Evolutionary conservation across 768 basidiomycete species (phyloP).

Genomic region (Termitomyces sp.): DNA sequence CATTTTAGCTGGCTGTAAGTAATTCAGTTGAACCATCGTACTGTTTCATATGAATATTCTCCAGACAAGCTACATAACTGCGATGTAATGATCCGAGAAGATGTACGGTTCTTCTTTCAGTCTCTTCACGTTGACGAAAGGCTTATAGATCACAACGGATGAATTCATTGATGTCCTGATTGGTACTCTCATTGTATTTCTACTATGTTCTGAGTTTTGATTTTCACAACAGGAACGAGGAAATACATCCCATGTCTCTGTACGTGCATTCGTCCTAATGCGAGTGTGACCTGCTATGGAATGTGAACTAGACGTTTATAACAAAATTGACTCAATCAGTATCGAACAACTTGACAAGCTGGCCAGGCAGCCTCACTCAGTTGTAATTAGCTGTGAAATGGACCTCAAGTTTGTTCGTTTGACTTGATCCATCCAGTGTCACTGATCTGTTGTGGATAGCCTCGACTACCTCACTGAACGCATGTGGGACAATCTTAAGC

Average conservation of each 20-base stretch:
- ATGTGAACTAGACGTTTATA: slow-evolving; percentile 70
- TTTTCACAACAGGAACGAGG: slow-evolving; percentile 57
- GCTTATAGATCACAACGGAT: slow-evolving; percentile 78
- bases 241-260: slow-evolving; percentile 95
- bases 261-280: slow-evolving; percentile 26
- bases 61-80: slow-evolving; percentile 88
- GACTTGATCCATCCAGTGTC: neutral
- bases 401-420: slow-evolving; percentile 65
- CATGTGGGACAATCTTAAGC: slow-evolving; percentile 74
- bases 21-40: neutral
- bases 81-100: slow-evolving; percentile 98
- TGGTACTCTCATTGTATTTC: slow-evolving; percentile 35
- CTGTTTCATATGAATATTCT: neutral
- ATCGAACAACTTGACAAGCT: slow-evolving; percentile 79
- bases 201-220: slow-evolving; percentile 1
- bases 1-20: slow-evolving; percentile 82
- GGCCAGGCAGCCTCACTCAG: slow-evolving; percentile 72
- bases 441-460: slow-evolving; percentile 28
- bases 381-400: slow-evolving; percentile 98
- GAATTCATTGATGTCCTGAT: slow-evolving; percentile 99
- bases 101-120: slow-evolving; percentile 42
- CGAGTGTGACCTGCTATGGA: neutral
- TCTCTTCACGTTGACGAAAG: neutral
- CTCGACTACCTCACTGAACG: slow-evolving; percentile 69
- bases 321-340: slow-evolving; percentile 91